Conservation (phyloP, 768 basidiomycete genomes). For the Lyophyllum shimeji region DNA sequence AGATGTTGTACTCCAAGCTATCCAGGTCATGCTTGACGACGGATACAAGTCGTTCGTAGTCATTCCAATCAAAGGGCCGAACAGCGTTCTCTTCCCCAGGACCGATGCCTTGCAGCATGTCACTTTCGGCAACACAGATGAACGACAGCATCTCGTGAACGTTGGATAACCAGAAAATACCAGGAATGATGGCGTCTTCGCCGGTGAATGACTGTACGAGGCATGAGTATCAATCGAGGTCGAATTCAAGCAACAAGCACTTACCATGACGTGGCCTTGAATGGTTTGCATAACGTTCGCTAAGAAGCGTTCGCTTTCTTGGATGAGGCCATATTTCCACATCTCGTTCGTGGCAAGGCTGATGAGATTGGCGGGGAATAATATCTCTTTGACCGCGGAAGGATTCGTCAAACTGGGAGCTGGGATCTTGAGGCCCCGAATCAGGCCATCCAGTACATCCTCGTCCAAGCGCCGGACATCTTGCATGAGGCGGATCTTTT, state of each 20-base stretch:
- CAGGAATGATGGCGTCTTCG: conserved; percentile 94
- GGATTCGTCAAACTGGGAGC: conserved; percentile 87
- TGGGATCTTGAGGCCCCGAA: conserved; percentile 92
- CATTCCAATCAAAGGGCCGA: conserved; percentile 93
- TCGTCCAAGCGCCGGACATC: conserved; percentile 89
- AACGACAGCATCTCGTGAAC: conserved; percentile 99
- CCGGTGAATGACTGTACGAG: conserved; percentile 73
- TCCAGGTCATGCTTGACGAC: conserved; percentile 99
- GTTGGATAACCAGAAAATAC: conserved; percentile 99
- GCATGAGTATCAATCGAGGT: conserved; percentile 1
- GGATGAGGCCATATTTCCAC: conserved; percentile 99
- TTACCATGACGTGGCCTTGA: conserved; percentile 95
- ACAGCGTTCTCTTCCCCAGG: conserved; percentile 93
- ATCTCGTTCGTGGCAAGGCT: conserved; percentile 99
- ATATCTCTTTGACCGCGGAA: conserved; percentile 93
- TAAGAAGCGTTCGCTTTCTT: conserved; percentile 95
- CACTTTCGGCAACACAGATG: conserved; percentile 97
- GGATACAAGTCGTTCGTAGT: conserved; percentile 95
- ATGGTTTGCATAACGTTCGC: conserved; percentile 99
- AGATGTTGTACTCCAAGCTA: conserved; percentile 98
- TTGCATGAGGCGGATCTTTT: conserved; percentile 92
- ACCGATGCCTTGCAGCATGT: conserved; percentile 97
- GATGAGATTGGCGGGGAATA: conserved; percentile 99
- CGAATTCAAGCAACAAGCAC: conserved; percentile 29
- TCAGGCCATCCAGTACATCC: conserved; percentile 87